Evolutionary conservation across 2,329 filamentous ascomycete genomes (phyloP).

Genomic region (Pseudogymnoascus sp.): DNA sequence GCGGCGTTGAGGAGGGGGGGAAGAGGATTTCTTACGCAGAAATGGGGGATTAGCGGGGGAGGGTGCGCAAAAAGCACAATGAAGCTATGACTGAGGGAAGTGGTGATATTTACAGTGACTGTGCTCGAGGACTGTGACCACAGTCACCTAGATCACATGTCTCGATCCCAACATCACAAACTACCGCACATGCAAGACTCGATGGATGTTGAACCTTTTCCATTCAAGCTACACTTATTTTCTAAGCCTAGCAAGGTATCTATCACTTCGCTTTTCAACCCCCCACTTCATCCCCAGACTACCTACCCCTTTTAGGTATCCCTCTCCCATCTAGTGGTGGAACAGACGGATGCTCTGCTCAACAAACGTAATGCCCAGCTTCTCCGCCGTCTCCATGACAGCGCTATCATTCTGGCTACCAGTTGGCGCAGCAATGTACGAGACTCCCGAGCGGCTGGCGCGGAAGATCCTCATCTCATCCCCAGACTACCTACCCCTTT

Average conservation of each 20-base stretch:
- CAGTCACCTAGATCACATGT: not conserved
- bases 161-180: not conserved
- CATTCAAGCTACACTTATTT: conserved; percentile 1
- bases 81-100: not conserved
- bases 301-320: conserved; percentile 4
- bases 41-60: not conserved
- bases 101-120: not conserved
- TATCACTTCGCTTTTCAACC: not conserved
- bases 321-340: conserved; percentile 62
- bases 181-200: not conserved
- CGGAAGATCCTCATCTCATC: conserved; percentile 67
- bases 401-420: conserved; percentile 80
- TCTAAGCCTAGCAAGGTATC: not conserved
- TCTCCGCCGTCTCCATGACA: conserved; percentile 83
- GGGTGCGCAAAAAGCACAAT: not conserved
- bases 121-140: not conserved
- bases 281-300: not conserved
- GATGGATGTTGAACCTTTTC: not conserved
- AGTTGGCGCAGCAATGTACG: conserved; percentile 89
- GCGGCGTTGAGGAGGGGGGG: not conserved
- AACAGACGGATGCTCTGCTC: conserved; percentile 92
- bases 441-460: conserved; percentile 77
- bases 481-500: not conserved
- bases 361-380: conserved; percentile 85
- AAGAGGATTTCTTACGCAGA: not conserved